Conservation (phyloP, 2,329 filamentous ascomycete genomes). For the Colletotrichum sp. region DNA sequence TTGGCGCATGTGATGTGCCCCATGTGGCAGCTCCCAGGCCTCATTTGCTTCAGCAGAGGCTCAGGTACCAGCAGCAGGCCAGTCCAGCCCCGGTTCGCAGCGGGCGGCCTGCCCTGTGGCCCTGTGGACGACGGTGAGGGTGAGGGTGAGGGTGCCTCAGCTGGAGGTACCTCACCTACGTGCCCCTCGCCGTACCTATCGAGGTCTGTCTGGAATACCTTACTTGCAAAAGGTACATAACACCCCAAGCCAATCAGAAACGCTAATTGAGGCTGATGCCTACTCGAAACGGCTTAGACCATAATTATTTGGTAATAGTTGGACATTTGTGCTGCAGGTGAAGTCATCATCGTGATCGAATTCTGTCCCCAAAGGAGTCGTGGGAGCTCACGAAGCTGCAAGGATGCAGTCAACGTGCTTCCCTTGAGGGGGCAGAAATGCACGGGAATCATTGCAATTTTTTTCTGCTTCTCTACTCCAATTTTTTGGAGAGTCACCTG, state of each 20-base stretch:
- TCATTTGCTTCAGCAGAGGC: conserved; percentile 14
- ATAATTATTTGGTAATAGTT: conserved; percentile 21
- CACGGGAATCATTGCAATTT: neutral
- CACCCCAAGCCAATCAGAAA: conserved; percentile 3
- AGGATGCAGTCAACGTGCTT: conserved; percentile 16
- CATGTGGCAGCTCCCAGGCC: conserved; percentile 21
- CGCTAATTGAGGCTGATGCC: neutral
- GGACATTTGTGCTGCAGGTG: conserved; percentile 14
- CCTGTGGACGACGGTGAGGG: neutral
- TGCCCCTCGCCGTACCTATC: neutral
- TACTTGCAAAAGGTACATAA: neutral
- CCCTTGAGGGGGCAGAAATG: conserved; percentile 4
- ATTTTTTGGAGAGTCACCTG: conserved; percentile 15
- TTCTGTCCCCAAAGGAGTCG: neutral
- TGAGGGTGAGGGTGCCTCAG: neutral
- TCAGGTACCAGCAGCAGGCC: conserved; percentile 13
- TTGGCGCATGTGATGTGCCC: conserved; percentile 22
- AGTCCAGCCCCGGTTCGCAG: neutral
- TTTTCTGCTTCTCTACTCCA: neutral
- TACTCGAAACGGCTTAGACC: conserved; percentile 11
- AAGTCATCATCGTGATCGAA: conserved; percentile 25
- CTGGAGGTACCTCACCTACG: neutral
- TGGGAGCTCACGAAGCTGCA: conserved; percentile 14
- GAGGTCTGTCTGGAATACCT: neutral
- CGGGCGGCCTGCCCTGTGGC: neutral